Base-by-base conservation (phyloP, 2,329 filamentous ascomycete genomes). In the Lecanoromycetidae sp. region DNA sequence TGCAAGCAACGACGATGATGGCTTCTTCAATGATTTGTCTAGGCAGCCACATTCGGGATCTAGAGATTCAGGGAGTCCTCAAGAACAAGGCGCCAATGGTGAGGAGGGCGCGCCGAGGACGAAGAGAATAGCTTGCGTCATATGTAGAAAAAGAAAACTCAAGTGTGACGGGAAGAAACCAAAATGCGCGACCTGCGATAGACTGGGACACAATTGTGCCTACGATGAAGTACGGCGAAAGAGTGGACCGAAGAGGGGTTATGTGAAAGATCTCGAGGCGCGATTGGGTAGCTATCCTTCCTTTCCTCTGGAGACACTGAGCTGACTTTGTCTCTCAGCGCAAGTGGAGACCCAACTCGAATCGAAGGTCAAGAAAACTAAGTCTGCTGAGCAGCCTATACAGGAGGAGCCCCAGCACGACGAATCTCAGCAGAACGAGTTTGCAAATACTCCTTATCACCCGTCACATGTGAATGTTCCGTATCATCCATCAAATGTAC, bases 81-180 rank as follows among this genome's bases (percentile, higher is more conserved):
- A 57, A 45, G 49, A 59, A 57, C 57, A 65, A 39, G 36, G 26
- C n/a, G 10, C 25, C n/a, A 33, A n/a, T 19, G 39, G 32, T 33
- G 39, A 42, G 12, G 4, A 17, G n/a, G 37, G 20, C 15, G 60
- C 62, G 46, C 81, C 84, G 41, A 85, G 85, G 58, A 80, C 82
- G n/a, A 96, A 96, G 71, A 79, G 90, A 56, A 84, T 96, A 58
- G 91, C 91, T 30, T 98, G 91, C 63, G 85, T 94, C 60, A 80
- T 96, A 53, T 98, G 91, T 62, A 76, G 90, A 58, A 91, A 88
- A 66, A 77, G 90, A 61, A 96, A 96, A 68, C 71, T 95, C 56
- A 83, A 84, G 66, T 95, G 88, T 65, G 88, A 95, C 62, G 87
- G 87, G 30, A 70, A 76, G 44, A 80, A 84, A 54, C 88, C 88